Base-by-base conservation (phyloP, 352 stramenopile genomes). In the Phytophthora aleatoria region DNA sequence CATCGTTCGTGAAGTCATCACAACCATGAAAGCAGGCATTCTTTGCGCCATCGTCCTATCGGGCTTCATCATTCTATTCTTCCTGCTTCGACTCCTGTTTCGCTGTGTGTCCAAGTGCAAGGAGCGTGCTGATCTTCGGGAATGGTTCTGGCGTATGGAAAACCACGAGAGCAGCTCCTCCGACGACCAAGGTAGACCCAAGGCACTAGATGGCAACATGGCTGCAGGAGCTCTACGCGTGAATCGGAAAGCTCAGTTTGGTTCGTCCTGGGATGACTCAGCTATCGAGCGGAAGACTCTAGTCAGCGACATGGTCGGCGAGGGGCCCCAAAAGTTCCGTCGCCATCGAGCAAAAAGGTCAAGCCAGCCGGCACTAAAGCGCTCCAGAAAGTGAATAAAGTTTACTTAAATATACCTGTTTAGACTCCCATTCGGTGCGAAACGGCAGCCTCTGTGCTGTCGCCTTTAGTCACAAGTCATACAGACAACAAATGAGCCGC, bases 21-120 rank as follows among this genome's bases (percentile, higher is more conserved):
- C 77, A n/a, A 92, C 85, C 6, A 94, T 94, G 85, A 94, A 94
- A 57, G 85, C 82, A 20, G 83, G 78, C 13, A 94, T 94, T 48
- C 59, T 94, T 6, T 90, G 79, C 36, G 83, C 85, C 27, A 77
- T 94, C 35, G 54, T 89, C 11, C 53, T 94, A 5, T 94, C 85
- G 11, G 76, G 72, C 3, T 74, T 83, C 53, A 88, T 91, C 58
- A 92, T 94, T 48, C 42, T 78, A 5, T 84, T 94, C 53, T 94
- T 90, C 50, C 39, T 94, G 28, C 64, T 90, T 43, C 79, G 85
- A 1, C 64, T 90, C 9, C 61, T 94, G 15, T 78, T 91, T 28
- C 83, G 85, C 20, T 94, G 85, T 52, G 67, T 94, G 0, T 77
- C 73, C 38, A 83, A 79, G 39, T 90, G 82, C 60, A 91, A 92